A percentile compares a stretch with the other conserved stretches of the same genome.
Conservation (phyloP, 495 filamentous ascomycete genomes). For the Terfezia boudieri region DNA sequence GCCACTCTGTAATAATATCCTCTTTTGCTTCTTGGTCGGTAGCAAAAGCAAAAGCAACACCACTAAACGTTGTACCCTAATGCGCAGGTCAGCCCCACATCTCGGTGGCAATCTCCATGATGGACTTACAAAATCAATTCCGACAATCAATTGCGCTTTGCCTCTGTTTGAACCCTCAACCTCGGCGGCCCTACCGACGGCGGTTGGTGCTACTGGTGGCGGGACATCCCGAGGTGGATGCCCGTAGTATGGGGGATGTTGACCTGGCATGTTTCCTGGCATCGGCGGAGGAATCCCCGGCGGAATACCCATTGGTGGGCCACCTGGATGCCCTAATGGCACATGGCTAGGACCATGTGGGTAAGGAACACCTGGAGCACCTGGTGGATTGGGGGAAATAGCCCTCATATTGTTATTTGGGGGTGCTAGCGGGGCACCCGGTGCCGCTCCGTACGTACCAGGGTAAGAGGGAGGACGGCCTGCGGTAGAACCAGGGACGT, state of each 20-base stretch:
- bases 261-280: constrained; percentile 7
- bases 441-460: not conserved
- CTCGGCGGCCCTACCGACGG: constrained; percentile 25
- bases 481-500: not conserved
- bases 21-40: constrained; percentile 56
- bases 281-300: constrained; percentile 14
- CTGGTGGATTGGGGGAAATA: constrained; percentile 5
- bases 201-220: constrained; percentile 10
- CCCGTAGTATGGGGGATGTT: not conserved
- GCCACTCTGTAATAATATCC: constrained; percentile 65
- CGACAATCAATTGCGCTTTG: constrained; percentile 60
- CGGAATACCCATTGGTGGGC: not conserved
- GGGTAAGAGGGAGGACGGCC: not conserved
- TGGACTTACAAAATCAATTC: constrained; percentile 53
- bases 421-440: not conserved
- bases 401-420: not conserved
- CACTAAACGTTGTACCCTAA: constrained; percentile 55
- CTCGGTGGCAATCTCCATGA: not conserved
- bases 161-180: constrained; percentile 67
- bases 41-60: constrained; percentile 58
- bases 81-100: constrained; percentile 1
- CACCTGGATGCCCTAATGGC: not conserved
- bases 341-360: constrained; percentile 8
- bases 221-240: not conserved
- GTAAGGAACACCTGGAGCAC: not conserved